These are phyloP conservation scores for Eimeria necatrix DNA, from an alignment of 169 alveolate species.

Conservation along the genomic window DNA sequence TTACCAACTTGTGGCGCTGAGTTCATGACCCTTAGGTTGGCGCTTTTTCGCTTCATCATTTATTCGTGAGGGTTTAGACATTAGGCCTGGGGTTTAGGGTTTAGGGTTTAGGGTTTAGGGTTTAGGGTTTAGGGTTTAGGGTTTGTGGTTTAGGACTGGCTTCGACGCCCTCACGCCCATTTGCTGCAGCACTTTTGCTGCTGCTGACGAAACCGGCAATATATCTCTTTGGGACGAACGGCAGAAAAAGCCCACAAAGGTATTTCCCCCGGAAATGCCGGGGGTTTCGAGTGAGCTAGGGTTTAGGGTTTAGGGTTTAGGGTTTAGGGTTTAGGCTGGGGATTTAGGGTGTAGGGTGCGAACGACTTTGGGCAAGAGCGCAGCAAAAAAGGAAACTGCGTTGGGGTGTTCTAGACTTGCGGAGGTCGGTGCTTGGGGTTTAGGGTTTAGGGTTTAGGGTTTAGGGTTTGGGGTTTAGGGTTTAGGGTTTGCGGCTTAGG, in stretches of 20 bases:
- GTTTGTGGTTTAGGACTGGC: neutral
- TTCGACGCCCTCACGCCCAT: slow-evolving; percentile 7
- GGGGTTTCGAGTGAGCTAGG: neutral
- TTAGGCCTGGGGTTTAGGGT: no score
- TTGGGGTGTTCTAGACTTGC: neutral
- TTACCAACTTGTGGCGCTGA: neutral
- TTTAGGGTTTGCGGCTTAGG: neutral
- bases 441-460: neutral
- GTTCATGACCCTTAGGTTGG: neutral
- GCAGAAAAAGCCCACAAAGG: slow-evolving; percentile 5
- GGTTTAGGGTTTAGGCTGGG: neutral
- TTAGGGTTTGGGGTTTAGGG: neutral
- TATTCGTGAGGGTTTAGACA: neutral
- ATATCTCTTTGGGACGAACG: slow-evolving; percentile 67
- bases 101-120: neutral
- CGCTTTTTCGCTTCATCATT: neutral
- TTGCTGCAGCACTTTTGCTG: neutral
- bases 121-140: neutral
- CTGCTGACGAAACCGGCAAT: slow-evolving; percentile 59
- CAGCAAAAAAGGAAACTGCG: no score
- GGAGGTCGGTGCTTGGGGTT: no score
- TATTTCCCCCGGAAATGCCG: slow-evolving; percentile 30
- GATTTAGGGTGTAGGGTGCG: neutral
- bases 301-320: neutral
- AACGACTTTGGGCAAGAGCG: neutral